Base-by-base conservation (phyloP, 257 asterid genomes). In the Solanum chilense region DNA sequence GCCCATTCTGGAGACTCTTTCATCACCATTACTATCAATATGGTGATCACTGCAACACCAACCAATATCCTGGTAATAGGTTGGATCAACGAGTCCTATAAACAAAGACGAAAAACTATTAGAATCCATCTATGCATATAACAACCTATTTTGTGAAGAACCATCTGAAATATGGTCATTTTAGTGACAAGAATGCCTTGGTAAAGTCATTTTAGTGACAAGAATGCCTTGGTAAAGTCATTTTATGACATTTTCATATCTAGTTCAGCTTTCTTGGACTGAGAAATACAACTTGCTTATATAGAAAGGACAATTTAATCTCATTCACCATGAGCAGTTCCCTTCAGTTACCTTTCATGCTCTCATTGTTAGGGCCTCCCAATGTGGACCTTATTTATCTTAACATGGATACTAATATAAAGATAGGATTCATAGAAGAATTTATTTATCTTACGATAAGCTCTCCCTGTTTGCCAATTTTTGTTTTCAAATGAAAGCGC, bases 1-100 rank as follows among this genome's bases (percentile, higher is more conserved):
- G 94, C 94, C 98, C 97, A 95, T 56, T 69, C 88, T 37, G 98
- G 98, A 86, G 95, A 90, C 90, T 96, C 97, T 91, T 88, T 93
- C 90, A 92, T 81, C 37, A 88, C 92, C 69, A 93, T 80, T 23
- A 92, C 91, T 86, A 95, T 92, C 91, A 92, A 6, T 60, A 91
- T 1, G 64, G 96, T 92, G 42, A 93, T 86, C 42, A 92, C 60
- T 20, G 93, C 93, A 64, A 93, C 94, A 49, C 94, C 95, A 35
- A 95, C 76, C 87, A 94, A 35, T 89, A 95, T 94, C 93, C 86
- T 93, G 85, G 99, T 95, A 71, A 96, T 44, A 68, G 98, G 98
- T 64, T 93, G 88, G 78, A 95, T 87, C 91, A 93, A 52, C 5
- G 95, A 92, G 89, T 95, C 98, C 98, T 95, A 97, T 88, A 93